Conservation (phyloP, 73 alveolate species). For the Uronychia binucleata region DNA sequence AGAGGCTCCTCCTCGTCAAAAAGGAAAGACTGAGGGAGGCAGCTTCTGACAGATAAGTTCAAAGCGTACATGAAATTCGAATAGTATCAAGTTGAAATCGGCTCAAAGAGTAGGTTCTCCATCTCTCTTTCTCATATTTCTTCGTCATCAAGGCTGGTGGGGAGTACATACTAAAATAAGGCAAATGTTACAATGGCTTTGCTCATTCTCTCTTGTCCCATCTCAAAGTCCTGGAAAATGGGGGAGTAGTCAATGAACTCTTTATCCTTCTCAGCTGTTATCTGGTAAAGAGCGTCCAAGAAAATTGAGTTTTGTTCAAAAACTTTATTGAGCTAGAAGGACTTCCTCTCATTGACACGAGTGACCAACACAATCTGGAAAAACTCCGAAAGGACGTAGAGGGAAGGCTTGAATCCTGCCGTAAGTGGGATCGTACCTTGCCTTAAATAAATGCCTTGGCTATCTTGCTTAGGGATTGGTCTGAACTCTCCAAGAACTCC, state of each 20-base stretch:
- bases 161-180: not conserved
- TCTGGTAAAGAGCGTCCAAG: not conserved
- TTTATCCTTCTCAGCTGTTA: not conserved
- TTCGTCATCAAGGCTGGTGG: not conserved
- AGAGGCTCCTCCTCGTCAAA: not conserved
- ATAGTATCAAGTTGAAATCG: not conserved
- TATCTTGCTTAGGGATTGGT: not conserved
- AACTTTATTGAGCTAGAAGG: no score
- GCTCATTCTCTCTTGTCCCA: not conserved
- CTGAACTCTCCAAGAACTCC: not conserved
- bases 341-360: not conserved
- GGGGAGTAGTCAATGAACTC: not conserved
- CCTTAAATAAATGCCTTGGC: not conserved
- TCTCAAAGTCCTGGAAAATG: not conserved
- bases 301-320: no score
- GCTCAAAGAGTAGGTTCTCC: not conserved
- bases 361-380: not conserved
- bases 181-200: not conserved
- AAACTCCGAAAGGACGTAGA: not conserved
- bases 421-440: not conserved
- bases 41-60: not conserved
- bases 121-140: not conserved
- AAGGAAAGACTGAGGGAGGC: not conserved
- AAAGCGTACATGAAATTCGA: not conserved
- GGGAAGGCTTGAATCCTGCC: not conserved